These are phyloP conservation scores for Andalucia godoyi DNA, from an alignment of 78 protist genomes.

Conservation along the genomic window DNA sequence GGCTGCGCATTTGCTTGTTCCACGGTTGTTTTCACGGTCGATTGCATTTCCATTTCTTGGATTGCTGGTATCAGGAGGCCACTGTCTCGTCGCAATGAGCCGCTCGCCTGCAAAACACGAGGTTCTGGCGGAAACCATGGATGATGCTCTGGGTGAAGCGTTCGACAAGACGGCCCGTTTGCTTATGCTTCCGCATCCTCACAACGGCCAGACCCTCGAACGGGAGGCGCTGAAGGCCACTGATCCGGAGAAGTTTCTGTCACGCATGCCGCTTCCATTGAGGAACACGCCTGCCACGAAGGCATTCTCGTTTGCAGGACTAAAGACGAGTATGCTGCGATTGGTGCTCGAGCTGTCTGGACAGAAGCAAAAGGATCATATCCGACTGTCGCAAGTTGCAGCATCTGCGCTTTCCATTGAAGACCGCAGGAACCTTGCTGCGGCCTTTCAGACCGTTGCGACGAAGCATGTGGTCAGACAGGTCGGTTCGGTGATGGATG, in stretches of 20 bases:
- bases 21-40: neutral
- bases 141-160: constrained; percentile 75
- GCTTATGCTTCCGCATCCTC: neutral
- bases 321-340: neutral
- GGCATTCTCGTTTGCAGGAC: constrained; percentile 1
- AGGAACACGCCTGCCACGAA: neutral
- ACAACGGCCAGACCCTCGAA: neutral
- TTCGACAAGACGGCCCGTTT: constrained; percentile 38
- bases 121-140: constrained; percentile 52
- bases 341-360: neutral
- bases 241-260: neutral
- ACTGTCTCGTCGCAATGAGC: constrained; percentile 45
- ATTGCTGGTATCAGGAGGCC: constrained; percentile 55
- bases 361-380: neutral
- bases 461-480: constrained; percentile 29
- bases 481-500: constrained; percentile 14
- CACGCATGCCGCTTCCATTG: neutral
- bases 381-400: neutral
- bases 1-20: constrained; percentile 44
- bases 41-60: constrained; percentile 44
- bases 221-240: neutral
- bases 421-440: constrained; percentile 47
- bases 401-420: no score
- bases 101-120: constrained; percentile 27
- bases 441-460: constrained; percentile 43